phyloP scores from a whole-genome alignment of 257 asterid genomes.

The Leptodermis oblonga region DNA sequence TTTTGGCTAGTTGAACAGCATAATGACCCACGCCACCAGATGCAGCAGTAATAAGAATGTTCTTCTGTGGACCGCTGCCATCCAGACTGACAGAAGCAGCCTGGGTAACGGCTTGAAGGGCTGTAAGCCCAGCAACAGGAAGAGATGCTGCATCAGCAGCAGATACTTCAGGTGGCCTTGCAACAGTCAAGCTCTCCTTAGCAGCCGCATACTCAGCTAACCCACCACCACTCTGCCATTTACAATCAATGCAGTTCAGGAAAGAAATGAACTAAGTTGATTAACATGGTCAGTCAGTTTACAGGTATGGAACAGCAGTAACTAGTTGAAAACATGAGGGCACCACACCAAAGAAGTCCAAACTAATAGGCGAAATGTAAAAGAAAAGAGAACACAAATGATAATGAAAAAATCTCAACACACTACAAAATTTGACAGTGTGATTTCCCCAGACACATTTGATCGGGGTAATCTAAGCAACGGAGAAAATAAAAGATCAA shows the following conservation, averaged over 20 bases:
- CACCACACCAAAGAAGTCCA: neutral
- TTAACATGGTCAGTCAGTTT: neutral
- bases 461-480: neutral
- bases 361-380: neutral
- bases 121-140: slow-evolving; percentile 56
- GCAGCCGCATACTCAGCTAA: slow-evolving; percentile 58
- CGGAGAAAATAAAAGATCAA: neutral
- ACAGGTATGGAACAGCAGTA: neutral
- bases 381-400: neutral
- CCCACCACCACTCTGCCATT: slow-evolving; percentile 58
- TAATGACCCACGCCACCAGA: slow-evolving; percentile 80
- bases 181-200: slow-evolving; percentile 42
- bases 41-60: slow-evolving; percentile 63
- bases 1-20: slow-evolving; percentile 70
- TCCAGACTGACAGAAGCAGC: slow-evolving; percentile 42
- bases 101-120: slow-evolving; percentile 43
- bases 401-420: neutral
- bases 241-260: neutral
- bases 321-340: neutral
- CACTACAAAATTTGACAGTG: neutral
- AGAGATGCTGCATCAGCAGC: slow-evolving; percentile 58
- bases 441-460: neutral
- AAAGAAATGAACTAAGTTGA: neutral
- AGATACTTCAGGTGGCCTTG: slow-evolving; percentile 48
- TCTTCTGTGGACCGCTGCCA: slow-evolving; percentile 36